These are phyloP conservation scores for Aspergillus phoenicis DNA, from an alignment of 2,329 filamentous ascomycete species.

Conservation along the genomic window DNA sequence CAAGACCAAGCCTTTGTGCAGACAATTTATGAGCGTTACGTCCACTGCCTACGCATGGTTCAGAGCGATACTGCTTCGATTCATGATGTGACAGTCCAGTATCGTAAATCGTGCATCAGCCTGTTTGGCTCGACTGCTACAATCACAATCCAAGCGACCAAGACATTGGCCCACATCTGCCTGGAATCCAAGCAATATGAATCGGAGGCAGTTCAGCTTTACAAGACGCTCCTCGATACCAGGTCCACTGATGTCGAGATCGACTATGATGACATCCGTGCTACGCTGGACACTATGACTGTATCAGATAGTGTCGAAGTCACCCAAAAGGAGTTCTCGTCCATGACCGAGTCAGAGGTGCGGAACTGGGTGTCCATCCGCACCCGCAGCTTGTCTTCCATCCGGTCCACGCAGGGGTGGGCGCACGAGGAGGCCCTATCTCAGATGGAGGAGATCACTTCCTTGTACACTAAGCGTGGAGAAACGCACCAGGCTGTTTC, in stretches of 20 bases:
- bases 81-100: conserved; percentile 39
- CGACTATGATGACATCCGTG: conserved; percentile 38
- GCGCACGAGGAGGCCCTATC: conserved; percentile 43
- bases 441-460: conserved; percentile 40
- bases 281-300: conserved; percentile 39
- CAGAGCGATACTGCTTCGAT: conserved; percentile 34
- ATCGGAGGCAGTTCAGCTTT: conserved; percentile 37
- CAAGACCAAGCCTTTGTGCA: conserved; percentile 36
- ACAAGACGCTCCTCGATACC: conserved; percentile 38
- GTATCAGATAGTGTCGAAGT: conserved; percentile 36
- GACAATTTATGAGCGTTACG: conserved; percentile 38
- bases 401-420: conserved; percentile 39
- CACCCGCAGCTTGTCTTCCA: conserved; percentile 30
- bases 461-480: conserved; percentile 36
- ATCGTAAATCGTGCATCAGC: conserved; percentile 37
- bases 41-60: conserved; percentile 35
- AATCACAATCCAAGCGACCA: conserved; percentile 41
- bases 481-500: conserved; percentile 32
- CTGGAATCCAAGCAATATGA: conserved; percentile 41
- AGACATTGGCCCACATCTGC: conserved; percentile 41
- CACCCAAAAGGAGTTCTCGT: conserved; percentile 19
- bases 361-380: conserved; percentile 33
- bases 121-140: conserved; percentile 38
- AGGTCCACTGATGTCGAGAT: conserved; percentile 30
- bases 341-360: conserved; percentile 30